Evolutionary conservation across 1,284 basidiomycete species (phyloP), one percentile per base, ranked within the genome.

Genomic region (Ganoderma lucidum): DNA sequence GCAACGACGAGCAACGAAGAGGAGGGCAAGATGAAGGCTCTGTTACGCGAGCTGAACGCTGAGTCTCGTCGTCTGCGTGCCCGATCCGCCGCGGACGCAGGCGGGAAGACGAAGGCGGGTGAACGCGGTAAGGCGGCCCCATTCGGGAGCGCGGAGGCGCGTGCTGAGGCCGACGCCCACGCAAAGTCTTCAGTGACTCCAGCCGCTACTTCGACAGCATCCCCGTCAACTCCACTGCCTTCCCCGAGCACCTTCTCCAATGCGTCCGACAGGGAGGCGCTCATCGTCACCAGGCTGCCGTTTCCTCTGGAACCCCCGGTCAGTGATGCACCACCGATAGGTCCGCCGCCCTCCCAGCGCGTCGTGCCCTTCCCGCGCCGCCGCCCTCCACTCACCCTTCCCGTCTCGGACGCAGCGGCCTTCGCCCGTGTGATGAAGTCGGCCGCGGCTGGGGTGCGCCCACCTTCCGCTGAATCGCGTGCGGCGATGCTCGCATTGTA

Each of bases 81-180:
- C 14, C 68, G 63, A 30, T 42, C 39, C 12, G 32, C 15, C 41
- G 23, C 39, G 6, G 59, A 12, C 15, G 59, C 39, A 17, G 41
- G 39, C n/a, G 35, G 37, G 59, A 42, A 42, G 41, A 14, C 51
- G 59, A 48, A 60, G 48, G 55, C 60, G 6, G 65, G 58, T 60
- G 67, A 72, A 62, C 70, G 70, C 60, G 64, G 67, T 65, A 71
- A 68, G 70, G 44, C 63, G 17, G 70, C 70, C 17, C 66, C 68
- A 35, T 74, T 73, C 65, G 71, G 73, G 48, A 74, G 73, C 68
- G 64, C 64, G 17, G 66, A 68, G 39, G 73, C 73, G 37, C 73
- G 63, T 44, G 71, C 71, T 62, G 70, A 73, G 42, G 73, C 73
- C 61, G 42, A 48, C 35, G 70, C 70, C 4, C 70, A 67, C 23